These are phyloP conservation scores for Aspergillus sp. DNA, from an alignment of 2,329 filamentous ascomycete genomes.

Conservation along the genomic window DNA sequence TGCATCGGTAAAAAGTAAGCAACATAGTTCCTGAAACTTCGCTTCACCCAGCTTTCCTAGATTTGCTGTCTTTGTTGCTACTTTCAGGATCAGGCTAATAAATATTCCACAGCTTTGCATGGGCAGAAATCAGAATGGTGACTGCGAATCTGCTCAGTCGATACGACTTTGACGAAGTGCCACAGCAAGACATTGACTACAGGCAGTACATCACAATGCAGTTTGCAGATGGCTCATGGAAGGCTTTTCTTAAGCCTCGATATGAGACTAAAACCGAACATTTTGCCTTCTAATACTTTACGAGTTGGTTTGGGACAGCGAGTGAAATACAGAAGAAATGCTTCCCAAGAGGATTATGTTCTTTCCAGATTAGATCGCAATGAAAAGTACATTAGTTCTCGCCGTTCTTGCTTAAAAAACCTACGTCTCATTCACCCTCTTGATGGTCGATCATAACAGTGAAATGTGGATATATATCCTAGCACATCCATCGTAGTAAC, in stretches of 20 bases:
- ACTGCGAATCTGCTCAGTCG: not conserved
- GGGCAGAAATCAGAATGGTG: conserved; percentile 1
- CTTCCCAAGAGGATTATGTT: not conserved
- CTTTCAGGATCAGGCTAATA: not conserved
- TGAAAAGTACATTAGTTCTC: not conserved
- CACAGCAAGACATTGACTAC: not conserved
- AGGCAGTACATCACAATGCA: conserved; percentile 2
- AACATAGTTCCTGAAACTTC: not conserved
- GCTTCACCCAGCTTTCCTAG: not conserved
- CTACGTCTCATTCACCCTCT: not conserved
- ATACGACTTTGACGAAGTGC: not conserved
- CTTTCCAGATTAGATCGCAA: not conserved
- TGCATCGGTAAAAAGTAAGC: conserved; percentile 1
- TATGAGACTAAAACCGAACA: not conserved
- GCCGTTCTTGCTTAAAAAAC: not conserved
- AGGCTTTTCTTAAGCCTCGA: not conserved
- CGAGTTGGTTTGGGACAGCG: not conserved
- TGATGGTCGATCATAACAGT: not conserved
- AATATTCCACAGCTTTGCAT: not conserved
- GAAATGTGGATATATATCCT: not conserved
- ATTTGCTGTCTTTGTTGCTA: not conserved
- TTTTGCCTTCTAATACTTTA: not conserved
- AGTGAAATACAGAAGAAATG: not conserved
- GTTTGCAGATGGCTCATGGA: not conserved
- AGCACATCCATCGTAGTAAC: not conserved